phyloP scores from a whole-genome alignment of 108 stramenopile genomes.

The Skeletonema costatum region DNA sequence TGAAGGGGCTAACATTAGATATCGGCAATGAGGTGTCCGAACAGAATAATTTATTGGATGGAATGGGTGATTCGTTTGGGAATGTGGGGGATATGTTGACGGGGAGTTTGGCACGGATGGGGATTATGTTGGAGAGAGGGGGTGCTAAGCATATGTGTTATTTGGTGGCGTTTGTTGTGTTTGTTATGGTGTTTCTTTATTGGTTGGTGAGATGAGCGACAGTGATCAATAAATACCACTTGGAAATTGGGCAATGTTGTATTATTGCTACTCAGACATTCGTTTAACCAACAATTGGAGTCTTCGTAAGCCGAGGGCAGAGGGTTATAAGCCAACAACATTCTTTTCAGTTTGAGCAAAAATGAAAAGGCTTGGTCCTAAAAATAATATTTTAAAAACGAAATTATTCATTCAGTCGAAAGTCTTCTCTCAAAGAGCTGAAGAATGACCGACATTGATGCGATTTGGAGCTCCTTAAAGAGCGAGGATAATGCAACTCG shows the following conservation, averaged over 20 bases:
- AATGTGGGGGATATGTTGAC: slow-evolving; percentile 75
- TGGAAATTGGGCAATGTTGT: background rate
- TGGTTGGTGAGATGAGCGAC: slow-evolving; percentile 60
- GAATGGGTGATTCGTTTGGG: slow-evolving; percentile 84
- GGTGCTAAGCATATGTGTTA: slow-evolving; percentile 90
- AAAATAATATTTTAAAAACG: no score
- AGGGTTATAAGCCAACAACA: no score
- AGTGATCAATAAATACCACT: no score
- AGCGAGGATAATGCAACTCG: slow-evolving; percentile 16
- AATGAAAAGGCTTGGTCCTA: no score
- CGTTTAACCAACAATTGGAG: no score
- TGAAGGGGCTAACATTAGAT: slow-evolving; percentile 89
- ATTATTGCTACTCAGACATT: no score
- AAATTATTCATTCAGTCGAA: no score
- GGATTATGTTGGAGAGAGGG: slow-evolving; percentile 84
- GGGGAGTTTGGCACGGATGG: slow-evolving; percentile 72
- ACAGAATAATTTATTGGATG: slow-evolving; percentile 85
- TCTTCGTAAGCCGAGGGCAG: no score
- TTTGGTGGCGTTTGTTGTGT: slow-evolving; percentile 84
- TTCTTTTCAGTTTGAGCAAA: no score
- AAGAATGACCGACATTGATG: slow-evolving; percentile 20
- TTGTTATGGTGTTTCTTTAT: slow-evolving; percentile 84
- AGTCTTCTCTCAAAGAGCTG: no score
- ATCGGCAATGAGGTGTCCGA: slow-evolving; percentile 90
- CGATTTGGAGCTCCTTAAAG: slow-evolving; percentile 36